Evolutionary conservation across 2,329 filamentous ascomycete species (phyloP).

Genomic region (Rhinocladiella mackenziei): DNA sequence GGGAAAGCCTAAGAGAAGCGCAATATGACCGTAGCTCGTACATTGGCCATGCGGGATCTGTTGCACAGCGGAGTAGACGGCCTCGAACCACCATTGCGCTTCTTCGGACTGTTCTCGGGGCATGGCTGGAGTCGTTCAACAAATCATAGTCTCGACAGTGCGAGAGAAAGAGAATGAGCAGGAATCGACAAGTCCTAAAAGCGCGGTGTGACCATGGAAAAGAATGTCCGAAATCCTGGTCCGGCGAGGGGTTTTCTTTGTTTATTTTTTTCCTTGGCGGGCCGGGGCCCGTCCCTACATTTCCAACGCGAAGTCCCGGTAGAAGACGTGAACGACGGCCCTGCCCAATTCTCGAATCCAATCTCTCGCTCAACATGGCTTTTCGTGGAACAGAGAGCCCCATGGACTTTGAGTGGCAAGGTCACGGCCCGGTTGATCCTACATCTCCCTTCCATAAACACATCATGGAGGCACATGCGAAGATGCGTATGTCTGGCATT

Average conservation of each 20-base stretch:
- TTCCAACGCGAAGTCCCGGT: background rate
- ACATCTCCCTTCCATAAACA: conserved; percentile 49
- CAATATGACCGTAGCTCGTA: conserved; percentile 76
- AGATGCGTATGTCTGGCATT: conserved; percentile 40
- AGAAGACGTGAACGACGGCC: background rate
- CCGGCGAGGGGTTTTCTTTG: conserved; percentile 2
- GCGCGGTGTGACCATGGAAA: conserved; percentile 1
- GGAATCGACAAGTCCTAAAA: background rate
- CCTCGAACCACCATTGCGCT: conserved; percentile 48
- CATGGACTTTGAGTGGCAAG: conserved; percentile 52
- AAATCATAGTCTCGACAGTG: too few species aligned
- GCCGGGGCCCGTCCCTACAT: too few species aligned
- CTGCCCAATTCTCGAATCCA: background rate
- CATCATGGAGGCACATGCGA: conserved; percentile 36
- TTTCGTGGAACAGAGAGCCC: conserved; percentile 41
- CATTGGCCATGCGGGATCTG: conserved; percentile 80
- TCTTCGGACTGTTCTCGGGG: conserved; percentile 43
- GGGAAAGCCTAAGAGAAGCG: conserved; percentile 58
- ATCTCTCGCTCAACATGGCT: conserved; percentile 20
- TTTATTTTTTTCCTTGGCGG: conserved; percentile 14
- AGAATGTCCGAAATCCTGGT: conserved; percentile 7
- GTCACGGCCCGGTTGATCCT: conserved; percentile 41
- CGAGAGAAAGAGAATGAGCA: background rate
- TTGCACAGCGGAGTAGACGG: conserved; percentile 79
- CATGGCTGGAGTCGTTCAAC: conserved; percentile 35